Percentiles rank a stretch among this genome's conserved stretches.
Conservation (phyloP, 768 basidiomycete genomes). For the Tricholoma sp. region DNA sequence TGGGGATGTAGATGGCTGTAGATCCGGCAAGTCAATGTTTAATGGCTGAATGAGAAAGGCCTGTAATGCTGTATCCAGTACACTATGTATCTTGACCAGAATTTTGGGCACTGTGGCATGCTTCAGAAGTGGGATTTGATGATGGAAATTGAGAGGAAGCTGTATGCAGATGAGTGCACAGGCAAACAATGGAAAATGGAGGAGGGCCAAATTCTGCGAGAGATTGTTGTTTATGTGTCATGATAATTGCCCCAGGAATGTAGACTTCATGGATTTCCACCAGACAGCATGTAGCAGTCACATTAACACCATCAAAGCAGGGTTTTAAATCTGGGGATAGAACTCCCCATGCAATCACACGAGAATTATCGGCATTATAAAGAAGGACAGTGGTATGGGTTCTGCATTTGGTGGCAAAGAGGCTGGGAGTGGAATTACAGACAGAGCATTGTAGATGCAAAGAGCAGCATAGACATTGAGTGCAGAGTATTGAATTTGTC, state of each 20-base stretch:
- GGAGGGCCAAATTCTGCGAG: background rate
- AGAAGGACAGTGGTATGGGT: background rate
- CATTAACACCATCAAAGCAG: background rate
- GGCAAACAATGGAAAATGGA: background rate
- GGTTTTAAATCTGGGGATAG: background rate
- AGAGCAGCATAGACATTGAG: background rate
- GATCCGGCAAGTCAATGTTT: too few relatives aligned
- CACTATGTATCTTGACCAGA: background rate
- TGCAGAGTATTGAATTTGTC: slow-evolving; percentile 18
- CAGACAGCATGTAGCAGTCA: background rate
- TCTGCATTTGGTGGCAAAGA: background rate
- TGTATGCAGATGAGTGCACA: background rate
- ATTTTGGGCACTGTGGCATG: background rate
- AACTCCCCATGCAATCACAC: background rate
- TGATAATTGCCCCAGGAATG: background rate
- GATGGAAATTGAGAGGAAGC: background rate
- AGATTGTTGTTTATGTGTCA: background rate
- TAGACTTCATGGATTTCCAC: background rate
- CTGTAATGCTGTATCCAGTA: background rate
- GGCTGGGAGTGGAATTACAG: background rate
- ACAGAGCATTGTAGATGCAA: background rate
- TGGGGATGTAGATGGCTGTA: too few relatives aligned
- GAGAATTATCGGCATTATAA: background rate
- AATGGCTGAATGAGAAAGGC: too few relatives aligned
- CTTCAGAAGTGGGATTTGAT: background rate